Base-by-base conservation (phyloP, 1,284 basidiomycete genomes). In the Xerocomus nothofagi region DNA sequence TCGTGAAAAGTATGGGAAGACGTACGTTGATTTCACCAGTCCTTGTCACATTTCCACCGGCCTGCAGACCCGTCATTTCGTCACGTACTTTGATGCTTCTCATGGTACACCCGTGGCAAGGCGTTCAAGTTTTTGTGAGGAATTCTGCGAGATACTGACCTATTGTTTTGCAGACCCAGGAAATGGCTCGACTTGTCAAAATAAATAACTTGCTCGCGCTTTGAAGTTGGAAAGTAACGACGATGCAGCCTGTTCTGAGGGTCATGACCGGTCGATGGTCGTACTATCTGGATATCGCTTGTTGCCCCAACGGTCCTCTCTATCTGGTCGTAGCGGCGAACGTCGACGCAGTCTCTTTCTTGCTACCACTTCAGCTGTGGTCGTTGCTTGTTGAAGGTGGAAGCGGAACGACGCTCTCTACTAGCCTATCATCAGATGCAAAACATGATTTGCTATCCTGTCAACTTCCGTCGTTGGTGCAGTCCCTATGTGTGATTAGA, bases 401-500 rank as follows among this genome's bases (percentile, higher is more conserved):
- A 27, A 17, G 7, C 7, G 27, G 15, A 27, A 21, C 26, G 45
- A n/a, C n/a, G n/a, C n/a, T n/a, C n/a, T n/a, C n/a, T n/a, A n/a
- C n/a, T n/a, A n/a, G n/a, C n/a, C n/a, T n/a, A 11, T 43, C 20
- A 37, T 20, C 14, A 23, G 34, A 18, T 29, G 23, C 30, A 49
- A 27, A 32, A 29, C n/a, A 26, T 18, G 31, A 15, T 27, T 17
- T 11, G 6, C 45, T 2, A 14, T 39, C 31, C 17, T 23, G 24
- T 17, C 29, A 6, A 6, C 7, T 47, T 27, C 12, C 20, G 26
- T 27, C n/a, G 20, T 21, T 29, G 39, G 26, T 12, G 20, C n/a
- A 20, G 26, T 45, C 14, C n/a, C 23, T 17, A 44, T 20, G n/a
- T 29, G 39, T 44, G 39, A 34, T 55, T 42, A 20, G 44, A 34